Conservation (phyloP, 2,329 filamentous ascomycete species). For the Tolypocladium tundrense region DNA sequence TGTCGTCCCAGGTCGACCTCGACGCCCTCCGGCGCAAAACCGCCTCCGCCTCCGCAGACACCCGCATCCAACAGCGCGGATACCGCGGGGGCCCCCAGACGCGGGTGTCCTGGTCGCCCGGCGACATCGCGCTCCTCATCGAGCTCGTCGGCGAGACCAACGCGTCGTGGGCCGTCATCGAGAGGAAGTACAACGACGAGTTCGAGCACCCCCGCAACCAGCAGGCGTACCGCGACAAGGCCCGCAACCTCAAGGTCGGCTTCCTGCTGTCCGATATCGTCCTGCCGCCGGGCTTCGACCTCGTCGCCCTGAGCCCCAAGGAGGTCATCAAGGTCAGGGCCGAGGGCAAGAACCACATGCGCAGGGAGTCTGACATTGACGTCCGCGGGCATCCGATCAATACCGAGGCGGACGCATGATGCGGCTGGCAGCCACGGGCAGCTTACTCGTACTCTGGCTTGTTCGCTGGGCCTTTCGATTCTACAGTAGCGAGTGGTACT, state of each 20-base stretch:
- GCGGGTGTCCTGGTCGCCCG: constrained; percentile 29
- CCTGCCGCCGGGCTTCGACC: constrained; percentile 39
- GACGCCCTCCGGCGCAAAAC: not conserved
- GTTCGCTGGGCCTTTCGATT: not conserved
- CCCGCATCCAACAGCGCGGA: not conserved
- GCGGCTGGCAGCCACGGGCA: not conserved
- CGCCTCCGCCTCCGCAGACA: not conserved
- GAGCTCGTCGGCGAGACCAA: constrained; percentile 23
- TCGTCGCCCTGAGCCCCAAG: constrained; percentile 38
- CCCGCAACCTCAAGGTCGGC: constrained; percentile 45
- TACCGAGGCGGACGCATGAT: constrained; percentile 16
- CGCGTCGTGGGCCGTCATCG: constrained; percentile 21
- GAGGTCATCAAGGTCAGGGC: constrained; percentile 30
- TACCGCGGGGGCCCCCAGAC: constrained; percentile 7
- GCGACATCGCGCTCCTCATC: constrained; percentile 31
- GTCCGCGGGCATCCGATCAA: constrained; percentile 26
- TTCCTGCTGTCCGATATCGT: constrained; percentile 32
- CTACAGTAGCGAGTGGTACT: not conserved
- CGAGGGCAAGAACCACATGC: constrained; percentile 37
- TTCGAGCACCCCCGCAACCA: constrained; percentile 39
- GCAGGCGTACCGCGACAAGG: constrained; percentile 47
- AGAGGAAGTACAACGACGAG: constrained; percentile 15
- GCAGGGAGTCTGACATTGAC: constrained; percentile 36
- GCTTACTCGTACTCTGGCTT: not conserved
- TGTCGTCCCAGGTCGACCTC: not conserved